phyloP scores from a whole-genome alignment of 257 asterid genomes.

The Perilla frutescens region DNA sequence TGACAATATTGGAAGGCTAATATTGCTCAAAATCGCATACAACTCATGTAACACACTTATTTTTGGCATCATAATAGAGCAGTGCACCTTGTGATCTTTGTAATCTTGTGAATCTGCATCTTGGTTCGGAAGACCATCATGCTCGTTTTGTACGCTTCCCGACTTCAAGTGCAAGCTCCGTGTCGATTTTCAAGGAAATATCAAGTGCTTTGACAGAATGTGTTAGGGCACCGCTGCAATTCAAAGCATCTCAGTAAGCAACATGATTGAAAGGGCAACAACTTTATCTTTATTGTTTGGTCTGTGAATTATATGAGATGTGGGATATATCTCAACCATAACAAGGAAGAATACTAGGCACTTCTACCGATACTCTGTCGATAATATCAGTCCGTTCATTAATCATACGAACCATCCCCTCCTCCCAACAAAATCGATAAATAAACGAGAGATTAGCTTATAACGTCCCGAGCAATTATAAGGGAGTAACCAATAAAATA shows the following conservation, averaged over 20 bases:
- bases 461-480: neutral
- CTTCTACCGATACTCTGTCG: slow-evolving; percentile 6
- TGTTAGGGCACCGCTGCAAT: slow-evolving; percentile 88
- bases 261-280: neutral
- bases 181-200: slow-evolving; percentile 88
- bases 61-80: slow-evolving; percentile 9
- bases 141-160: slow-evolving; percentile 97
- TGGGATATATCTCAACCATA: neutral
- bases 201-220: slow-evolving; percentile 98
- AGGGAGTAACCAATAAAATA: neutral
- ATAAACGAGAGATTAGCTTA: neutral
- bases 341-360: slow-evolving; percentile 8
- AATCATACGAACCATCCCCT: neutral
- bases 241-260: slow-evolving; percentile 5
- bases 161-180: slow-evolving; percentile 95
- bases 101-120: neutral
- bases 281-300: neutral
- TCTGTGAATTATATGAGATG: neutral
- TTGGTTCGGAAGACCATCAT: slow-evolving; percentile 38
- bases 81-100: neutral
- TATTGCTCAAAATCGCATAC: slow-evolving; percentile 3
- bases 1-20: neutral
- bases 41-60: slow-evolving; percentile 1
- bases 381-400: neutral
- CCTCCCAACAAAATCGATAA: neutral